Conservation (phyloP, 2,329 filamentous ascomycete species). For the Fusarium devonianum region DNA sequence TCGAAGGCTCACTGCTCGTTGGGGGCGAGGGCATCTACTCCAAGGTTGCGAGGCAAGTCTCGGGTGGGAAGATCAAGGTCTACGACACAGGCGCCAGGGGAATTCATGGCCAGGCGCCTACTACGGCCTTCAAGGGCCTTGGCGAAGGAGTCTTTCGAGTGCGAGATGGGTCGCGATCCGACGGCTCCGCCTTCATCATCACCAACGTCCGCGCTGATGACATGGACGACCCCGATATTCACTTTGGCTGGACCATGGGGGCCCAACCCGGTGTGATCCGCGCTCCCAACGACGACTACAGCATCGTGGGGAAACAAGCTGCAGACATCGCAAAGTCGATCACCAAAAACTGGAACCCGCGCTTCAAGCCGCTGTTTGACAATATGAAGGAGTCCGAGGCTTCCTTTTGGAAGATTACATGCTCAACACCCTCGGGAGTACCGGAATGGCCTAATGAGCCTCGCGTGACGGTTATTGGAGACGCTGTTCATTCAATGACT, state of each 20-base stretch:
- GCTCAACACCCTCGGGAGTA: slow-evolving; percentile 65
- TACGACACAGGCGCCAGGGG: slow-evolving; percentile 69
- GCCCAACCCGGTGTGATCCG: slow-evolving; percentile 64
- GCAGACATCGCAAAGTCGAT: slow-evolving; percentile 65
- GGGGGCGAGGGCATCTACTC: slow-evolving; percentile 71
- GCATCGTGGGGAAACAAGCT: slow-evolving; percentile 62
- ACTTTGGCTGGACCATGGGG: slow-evolving; percentile 71
- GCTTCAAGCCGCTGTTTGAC: slow-evolving; percentile 64
- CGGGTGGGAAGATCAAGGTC: slow-evolving; percentile 63
- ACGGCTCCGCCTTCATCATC: slow-evolving; percentile 62
- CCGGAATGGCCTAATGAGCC: slow-evolving; percentile 66
- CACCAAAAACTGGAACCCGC: slow-evolving; percentile 62
- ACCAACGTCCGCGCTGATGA: slow-evolving; percentile 69
- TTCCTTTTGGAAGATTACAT: slow-evolving; percentile 73
- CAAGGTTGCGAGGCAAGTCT: slow-evolving; percentile 65
- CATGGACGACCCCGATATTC: slow-evolving; percentile 62
- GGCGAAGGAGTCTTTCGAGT: slow-evolving; percentile 70
- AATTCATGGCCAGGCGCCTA: slow-evolving; percentile 71
- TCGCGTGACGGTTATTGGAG: slow-evolving; percentile 65
- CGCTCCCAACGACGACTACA: slow-evolving; percentile 66
- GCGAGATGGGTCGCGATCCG: slow-evolving; percentile 54
- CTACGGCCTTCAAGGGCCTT: slow-evolving; percentile 65
- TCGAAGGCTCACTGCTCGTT: slow-evolving; percentile 65
- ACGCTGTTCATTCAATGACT: slow-evolving; percentile 66
- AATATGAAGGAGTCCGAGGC: slow-evolving; percentile 64